These are phyloP conservation scores for Groenewaldozyma auringiensis DNA, from an alignment of 1,139 yeast species.

Conservation along the genomic window DNA sequence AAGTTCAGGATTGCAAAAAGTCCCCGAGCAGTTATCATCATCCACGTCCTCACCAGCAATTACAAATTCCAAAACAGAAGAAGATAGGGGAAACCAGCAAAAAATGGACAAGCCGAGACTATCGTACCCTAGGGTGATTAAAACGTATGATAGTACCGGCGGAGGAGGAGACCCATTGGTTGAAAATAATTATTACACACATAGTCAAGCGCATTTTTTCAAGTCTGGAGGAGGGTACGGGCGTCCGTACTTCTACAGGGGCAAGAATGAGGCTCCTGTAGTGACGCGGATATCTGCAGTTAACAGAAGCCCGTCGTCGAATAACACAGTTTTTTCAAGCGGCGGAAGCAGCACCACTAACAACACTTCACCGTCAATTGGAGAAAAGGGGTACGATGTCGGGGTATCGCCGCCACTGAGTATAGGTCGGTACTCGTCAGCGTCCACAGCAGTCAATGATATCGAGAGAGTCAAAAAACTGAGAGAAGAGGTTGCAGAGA, in stretches of 20 bases:
- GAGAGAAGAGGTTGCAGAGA: conserved; percentile 22
- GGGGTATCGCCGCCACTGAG: not conserved
- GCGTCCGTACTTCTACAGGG: not conserved
- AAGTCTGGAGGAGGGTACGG: not conserved
- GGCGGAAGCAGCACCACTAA: not conserved
- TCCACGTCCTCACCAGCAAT: too few relatives aligned
- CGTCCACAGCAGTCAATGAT: conserved; percentile 6
- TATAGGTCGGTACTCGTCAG: not conserved
- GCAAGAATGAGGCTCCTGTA: not conserved
- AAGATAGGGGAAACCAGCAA: too few relatives aligned
- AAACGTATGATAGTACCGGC: too few relatives aligned
- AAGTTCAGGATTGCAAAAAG: too few relatives aligned
- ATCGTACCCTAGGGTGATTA: too few relatives aligned
- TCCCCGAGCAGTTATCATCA: too few relatives aligned
- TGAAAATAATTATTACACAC: too few relatives aligned
- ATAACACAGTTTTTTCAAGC: not conserved
- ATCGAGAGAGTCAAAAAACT: conserved; percentile 19
- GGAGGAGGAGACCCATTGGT: too few relatives aligned
- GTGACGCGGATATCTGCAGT: not conserved
- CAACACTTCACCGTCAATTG: conserved; percentile 3
- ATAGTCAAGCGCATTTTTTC: not conserved
- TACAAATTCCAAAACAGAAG: too few relatives aligned
- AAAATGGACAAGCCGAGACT: too few relatives aligned
- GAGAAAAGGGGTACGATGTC: not conserved
- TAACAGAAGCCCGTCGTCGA: conserved; percentile 1